A percentile compares a stretch with the other conserved stretches of the same genome.
Evolutionary conservation across 352 stramenopile genomes (phyloP).

Genomic region (Phytophthora pseudosyringae): DNA sequence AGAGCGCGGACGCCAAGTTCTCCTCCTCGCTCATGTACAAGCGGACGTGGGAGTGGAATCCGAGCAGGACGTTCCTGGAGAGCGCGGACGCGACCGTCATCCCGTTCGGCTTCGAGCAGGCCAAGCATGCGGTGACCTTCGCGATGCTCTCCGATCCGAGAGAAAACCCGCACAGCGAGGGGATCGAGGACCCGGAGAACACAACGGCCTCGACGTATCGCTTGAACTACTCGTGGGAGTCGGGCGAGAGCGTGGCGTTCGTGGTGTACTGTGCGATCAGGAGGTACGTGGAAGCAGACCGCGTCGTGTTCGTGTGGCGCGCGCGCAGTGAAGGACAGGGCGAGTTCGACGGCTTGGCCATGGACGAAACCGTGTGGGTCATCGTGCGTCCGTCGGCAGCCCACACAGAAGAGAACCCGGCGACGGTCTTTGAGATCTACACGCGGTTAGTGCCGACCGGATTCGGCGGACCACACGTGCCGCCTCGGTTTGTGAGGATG

Average conservation of each 20-base stretch:
- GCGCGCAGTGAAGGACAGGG: conserved; percentile 46
- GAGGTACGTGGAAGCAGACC: conserved; percentile 46
- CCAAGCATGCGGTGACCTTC: conserved; percentile 21
- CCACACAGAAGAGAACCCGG: conserved; percentile 14
- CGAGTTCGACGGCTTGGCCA: conserved; percentile 46
- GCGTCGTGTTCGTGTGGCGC: conserved; percentile 64
- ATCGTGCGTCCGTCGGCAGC: conserved; percentile 25
- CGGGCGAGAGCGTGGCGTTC: conserved; percentile 27
- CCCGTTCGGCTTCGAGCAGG: conserved; percentile 29
- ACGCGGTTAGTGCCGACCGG: conserved; percentile 30
- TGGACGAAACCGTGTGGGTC: conserved; percentile 63
- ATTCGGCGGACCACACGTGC: conserved; percentile 25
- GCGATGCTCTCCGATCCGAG: conserved; percentile 27
- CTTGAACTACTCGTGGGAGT: conserved; percentile 33
- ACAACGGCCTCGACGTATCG: conserved; percentile 24
- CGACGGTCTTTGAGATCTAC: conserved; percentile 35
- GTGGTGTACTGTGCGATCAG: conserved; percentile 43
- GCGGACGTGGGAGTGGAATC: conserved; percentile 22
- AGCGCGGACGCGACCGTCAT: conserved; percentile 30
- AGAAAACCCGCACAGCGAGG: conserved; percentile 26
- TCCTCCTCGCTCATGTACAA: conserved; percentile 31
- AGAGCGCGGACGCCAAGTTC: conserved; percentile 25
- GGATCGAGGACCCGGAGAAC: conserved; percentile 27
- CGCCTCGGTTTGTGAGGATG: conserved; percentile 32
- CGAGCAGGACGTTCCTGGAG: conserved; percentile 29